phyloP scores from a whole-genome alignment of 805 yeast species.

The Suhomyces sp. region DNA sequence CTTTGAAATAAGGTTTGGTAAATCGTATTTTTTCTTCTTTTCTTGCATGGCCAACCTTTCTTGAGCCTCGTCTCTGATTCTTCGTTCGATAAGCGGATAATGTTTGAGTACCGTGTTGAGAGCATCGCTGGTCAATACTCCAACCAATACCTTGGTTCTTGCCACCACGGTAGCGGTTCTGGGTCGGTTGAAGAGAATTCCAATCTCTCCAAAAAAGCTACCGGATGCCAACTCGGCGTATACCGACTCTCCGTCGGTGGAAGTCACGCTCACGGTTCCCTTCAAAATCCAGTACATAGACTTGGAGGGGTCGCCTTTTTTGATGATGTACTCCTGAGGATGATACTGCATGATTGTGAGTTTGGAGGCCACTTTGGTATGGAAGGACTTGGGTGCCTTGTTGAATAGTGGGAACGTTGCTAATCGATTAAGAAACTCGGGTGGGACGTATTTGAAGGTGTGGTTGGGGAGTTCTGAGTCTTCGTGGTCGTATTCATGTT shows the following conservation, averaged over 20 bases:
- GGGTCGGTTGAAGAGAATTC: slow-evolving; percentile 71
- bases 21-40: slow-evolving; percentile 50
- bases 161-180: slow-evolving; percentile 80
- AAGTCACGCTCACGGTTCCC: slow-evolving; percentile 74
- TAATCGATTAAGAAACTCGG: slow-evolving; percentile 52
- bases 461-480: slow-evolving; percentile 8
- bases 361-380: slow-evolving; percentile 56
- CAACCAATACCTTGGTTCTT: slow-evolving; percentile 61
- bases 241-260: slow-evolving; percentile 73
- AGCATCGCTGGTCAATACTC: slow-evolving; percentile 65
- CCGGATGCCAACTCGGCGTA: slow-evolving; percentile 72
- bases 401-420: slow-evolving; percentile 63
- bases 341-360: slow-evolving; percentile 59
- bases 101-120: slow-evolving; percentile 57
- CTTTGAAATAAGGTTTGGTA: slow-evolving; percentile 24
- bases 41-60: slow-evolving; percentile 72
- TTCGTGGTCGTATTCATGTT: slow-evolving; percentile 11
- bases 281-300: slow-evolving; percentile 80
- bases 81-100: slow-evolving; percentile 64
- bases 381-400: slow-evolving; percentile 66
- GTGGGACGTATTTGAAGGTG: slow-evolving; percentile 40
- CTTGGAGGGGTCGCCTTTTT: slow-evolving; percentile 68
- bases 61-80: slow-evolving; percentile 76
- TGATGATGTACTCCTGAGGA: slow-evolving; percentile 69
- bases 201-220: slow-evolving; percentile 76